Conservation (phyloP, 495 filamentous ascomycete genomes). For the Clohesyomyces aquaticus region DNA sequence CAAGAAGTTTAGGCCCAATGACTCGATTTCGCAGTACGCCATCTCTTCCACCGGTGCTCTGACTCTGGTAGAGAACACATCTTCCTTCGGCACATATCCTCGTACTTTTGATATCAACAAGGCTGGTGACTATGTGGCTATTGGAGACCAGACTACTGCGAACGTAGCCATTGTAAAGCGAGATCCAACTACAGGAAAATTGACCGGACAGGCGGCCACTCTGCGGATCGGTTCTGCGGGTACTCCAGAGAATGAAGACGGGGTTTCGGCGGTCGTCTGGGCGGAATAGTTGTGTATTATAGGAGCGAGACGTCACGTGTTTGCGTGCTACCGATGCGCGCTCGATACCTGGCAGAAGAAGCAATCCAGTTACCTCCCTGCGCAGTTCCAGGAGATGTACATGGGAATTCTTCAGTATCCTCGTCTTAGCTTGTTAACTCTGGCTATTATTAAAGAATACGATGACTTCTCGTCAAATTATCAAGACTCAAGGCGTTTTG, state of each 20-base stretch:
- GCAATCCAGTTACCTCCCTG: no score
- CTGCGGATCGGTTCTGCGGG: constrained; percentile 21
- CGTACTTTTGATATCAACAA: constrained; percentile 68
- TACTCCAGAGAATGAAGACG: constrained; percentile 52
- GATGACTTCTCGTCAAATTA: no score
- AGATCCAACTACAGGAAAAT: constrained; percentile 57
- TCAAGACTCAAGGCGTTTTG: no score
- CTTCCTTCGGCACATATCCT: constrained; percentile 48
- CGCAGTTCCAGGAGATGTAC: no score
- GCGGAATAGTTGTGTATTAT: constrained; percentile 48
- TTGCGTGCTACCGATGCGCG: no score
- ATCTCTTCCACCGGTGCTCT: constrained; percentile 37
- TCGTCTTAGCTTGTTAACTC: no score
- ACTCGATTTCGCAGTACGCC: constrained; percentile 25
- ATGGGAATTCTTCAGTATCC: no score
- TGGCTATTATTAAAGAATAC: no score
- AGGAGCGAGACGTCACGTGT: no score
- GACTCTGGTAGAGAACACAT: constrained; percentile 11
- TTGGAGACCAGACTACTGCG: constrained; percentile 63
- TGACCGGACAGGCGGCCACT: constrained; percentile 57
- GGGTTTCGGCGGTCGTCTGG: constrained; percentile 65
- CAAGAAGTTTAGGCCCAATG: constrained; percentile 22
- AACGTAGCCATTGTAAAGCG: constrained; percentile 64
- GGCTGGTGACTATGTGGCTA: constrained; percentile 62
- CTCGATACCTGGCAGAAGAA: no score